phyloP scores from a whole-genome alignment of 371 early-diverging fungal genomes.

The Lichtheimia corymbifera region DNA sequence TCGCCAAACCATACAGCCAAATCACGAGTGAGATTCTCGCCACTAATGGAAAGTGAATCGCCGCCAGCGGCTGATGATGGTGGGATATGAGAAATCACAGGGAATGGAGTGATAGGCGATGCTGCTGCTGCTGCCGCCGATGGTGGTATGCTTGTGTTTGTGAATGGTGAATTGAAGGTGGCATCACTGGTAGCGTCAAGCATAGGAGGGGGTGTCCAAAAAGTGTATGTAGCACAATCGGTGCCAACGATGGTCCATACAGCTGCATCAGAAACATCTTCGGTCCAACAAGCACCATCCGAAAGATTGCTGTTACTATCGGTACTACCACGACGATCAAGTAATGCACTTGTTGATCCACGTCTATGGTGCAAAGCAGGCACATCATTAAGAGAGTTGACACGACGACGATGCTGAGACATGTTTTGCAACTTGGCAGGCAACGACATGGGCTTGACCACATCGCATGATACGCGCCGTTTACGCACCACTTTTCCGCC shows the following conservation, averaged over 20 bases:
- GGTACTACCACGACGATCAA: conserved; percentile 15
- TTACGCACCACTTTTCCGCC: conserved; percentile 39
- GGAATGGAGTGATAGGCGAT: conserved; percentile 14
- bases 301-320: conserved; percentile 6
- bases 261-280: conserved; percentile 84
- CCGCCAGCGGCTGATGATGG: conserved; percentile 16
- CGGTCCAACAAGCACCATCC: conserved; percentile 69
- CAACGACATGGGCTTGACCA: conserved; percentile 15
- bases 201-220: conserved; percentile 53
- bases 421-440: conserved; percentile 9
- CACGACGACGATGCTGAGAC: conserved; percentile 35
- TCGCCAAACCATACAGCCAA: conserved; percentile 75
- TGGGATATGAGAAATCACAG: background rate
- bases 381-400: conserved; percentile 44
- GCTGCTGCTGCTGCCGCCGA: background rate
- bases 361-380: conserved; percentile 5
- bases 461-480: conserved; percentile 50
- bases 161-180: conserved; percentile 16
- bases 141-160: background rate
- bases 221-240: conserved; percentile 76
- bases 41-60: conserved; percentile 33
- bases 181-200: conserved; percentile 5
- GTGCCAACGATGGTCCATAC: conserved; percentile 93
- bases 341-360: background rate
- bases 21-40: conserved; percentile 67